Evolutionary conservation across 1,284 basidiomycete species (phyloP).

Genomic region (Cystobasidium slooffiae): DNA sequence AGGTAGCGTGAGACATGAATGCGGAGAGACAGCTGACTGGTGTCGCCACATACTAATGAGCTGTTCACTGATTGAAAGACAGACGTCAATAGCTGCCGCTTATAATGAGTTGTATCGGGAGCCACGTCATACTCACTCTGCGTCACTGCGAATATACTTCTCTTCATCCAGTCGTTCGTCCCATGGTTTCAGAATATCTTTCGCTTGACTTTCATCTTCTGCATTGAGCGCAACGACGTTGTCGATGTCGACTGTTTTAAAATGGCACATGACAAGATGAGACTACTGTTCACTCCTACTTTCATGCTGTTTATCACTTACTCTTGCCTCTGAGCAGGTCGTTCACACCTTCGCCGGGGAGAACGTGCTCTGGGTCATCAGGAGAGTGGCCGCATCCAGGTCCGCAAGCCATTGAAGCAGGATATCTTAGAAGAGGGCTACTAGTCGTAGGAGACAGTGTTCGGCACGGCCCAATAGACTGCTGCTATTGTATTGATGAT

Average conservation of each 20-base stretch:
- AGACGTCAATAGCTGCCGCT: background rate
- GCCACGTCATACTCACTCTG: slow-evolving; percentile 12
- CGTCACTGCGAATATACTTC: slow-evolving; percentile 29
- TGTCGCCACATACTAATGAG: slow-evolving; percentile 21
- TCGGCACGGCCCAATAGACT: background rate
- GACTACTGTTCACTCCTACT: background rate
- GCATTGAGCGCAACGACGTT: slow-evolving; percentile 51
- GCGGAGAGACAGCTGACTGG: background rate
- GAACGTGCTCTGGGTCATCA: slow-evolving; percentile 41
- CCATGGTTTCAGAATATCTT: slow-evolving; percentile 51
- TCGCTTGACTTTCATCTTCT: slow-evolving; percentile 45
- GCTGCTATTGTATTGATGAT: too few relatives aligned
- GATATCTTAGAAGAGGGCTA: background rate
- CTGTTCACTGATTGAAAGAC: slow-evolving; percentile 19
- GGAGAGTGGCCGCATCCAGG: slow-evolving; percentile 34
- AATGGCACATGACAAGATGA: background rate
- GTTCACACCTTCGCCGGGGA: slow-evolving; percentile 37
- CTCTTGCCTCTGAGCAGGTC: slow-evolving; percentile 33
- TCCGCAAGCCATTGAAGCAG: slow-evolving; percentile 17
- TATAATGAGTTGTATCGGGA: background rate
- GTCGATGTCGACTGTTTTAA: slow-evolving; percentile 48
- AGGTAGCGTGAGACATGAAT: slow-evolving; percentile 31
- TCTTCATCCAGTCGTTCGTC: slow-evolving; percentile 49
- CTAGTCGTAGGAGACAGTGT: background rate
- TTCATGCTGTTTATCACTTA: background rate